Percentiles rank a stretch among this genome's conserved stretches.
phyloP scores from a whole-genome alignment of 257 asterid species.

The Solanum virginianum region DNA sequence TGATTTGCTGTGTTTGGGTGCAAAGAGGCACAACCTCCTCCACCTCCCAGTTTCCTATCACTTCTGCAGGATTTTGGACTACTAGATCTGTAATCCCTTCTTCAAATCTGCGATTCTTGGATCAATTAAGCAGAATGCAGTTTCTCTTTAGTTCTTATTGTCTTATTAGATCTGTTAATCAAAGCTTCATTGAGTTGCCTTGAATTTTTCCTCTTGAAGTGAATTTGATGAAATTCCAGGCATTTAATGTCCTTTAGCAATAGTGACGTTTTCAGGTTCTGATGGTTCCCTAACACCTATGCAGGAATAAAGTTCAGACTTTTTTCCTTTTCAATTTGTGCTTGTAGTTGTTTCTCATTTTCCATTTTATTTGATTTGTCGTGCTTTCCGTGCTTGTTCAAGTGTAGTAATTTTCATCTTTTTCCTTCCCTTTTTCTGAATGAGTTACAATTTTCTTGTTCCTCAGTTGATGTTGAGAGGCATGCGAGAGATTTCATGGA shows the following conservation, averaged over 20 bases:
- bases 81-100: no score
- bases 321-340: background rate
- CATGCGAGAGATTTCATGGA: conserved; percentile 97
- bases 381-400: background rate
- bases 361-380: background rate
- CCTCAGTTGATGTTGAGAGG: conserved; percentile 88
- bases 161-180: background rate
- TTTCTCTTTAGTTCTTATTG: background rate
- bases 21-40: no score
- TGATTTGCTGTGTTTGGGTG: no score
- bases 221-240: background rate
- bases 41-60: no score
- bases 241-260: background rate
- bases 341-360: background rate
- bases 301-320: background rate
- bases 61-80: no score
- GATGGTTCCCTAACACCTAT: background rate
- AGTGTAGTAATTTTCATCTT: background rate
- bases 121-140: background rate
- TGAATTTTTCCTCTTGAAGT: background rate
- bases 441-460: background rate
- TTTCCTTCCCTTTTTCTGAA: background rate
- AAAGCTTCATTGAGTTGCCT: background rate
- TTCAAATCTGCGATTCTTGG: background rate
- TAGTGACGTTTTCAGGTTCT: background rate